Base-by-base conservation (phyloP, 257 asterid species). In the Vinca minor region DNA sequence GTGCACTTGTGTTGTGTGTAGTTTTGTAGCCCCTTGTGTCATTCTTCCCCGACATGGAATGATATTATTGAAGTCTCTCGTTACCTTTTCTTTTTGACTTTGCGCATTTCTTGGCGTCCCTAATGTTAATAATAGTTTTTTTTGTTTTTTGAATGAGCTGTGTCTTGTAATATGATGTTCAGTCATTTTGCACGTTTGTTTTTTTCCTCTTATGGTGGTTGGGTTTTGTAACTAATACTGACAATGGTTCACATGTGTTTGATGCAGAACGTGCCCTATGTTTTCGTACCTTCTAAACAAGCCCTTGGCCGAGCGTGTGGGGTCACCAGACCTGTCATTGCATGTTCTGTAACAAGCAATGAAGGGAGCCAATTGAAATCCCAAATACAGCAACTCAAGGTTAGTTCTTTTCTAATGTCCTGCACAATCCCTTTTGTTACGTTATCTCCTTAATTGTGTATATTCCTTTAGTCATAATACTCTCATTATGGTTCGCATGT, bases 261-360 rank as follows among this genome's bases (percentile, higher is more conserved):
- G 52, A 26, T 42, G 26, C 66, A 86, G 94, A 86, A 86, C 5
- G 94, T 86, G 50, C 95, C 91, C 0, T 84, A 84, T 34, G 95
- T 84, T 42, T 86, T 86, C 69, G 91, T 84, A 67, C 85, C 90
- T 53, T 86, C 94, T 2, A 83, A 86, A 73, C 90, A 83, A 86
- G 86, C 90, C 66, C 91, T 70, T 50, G 72, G 96, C 32, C 79
- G 96, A 20, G 96, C 96, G 32, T 87, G 96, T 73, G 94, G 96
- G 46, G 94, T 87, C 34, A 87, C 93, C 4, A 76, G 96, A 54
- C 93, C 93, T 3, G 96, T 88, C 23, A 88, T 88, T 64, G 81
- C 94, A 28, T 83, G 87, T 76, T 88, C 96, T 0, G 96, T 85
- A 63, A 88, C 96, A 0, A 82, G 85, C 85, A 88, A 88, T 1